Percentiles rank a stretch among this genome's conserved stretches.
Conservation (phyloP, 1,139 yeast genomes). For the Arxiozyma bovina region DNA sequence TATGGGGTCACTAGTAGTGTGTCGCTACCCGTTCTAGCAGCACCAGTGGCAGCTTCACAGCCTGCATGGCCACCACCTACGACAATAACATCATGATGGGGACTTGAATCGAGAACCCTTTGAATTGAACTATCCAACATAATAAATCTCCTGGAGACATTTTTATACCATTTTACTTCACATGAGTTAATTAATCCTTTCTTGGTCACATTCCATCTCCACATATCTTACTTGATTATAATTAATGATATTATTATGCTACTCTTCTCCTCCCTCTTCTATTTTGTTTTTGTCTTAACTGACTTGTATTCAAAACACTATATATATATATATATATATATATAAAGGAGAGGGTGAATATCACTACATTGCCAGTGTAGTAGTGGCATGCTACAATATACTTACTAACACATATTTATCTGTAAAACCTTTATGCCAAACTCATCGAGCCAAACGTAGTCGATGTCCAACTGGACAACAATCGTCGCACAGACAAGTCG, state of each 20-base stretch:
- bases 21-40: constrained; percentile 71
- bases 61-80: constrained; percentile 99
- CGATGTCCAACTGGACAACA: neutral
- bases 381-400: no score
- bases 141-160: neutral
- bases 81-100: constrained; percentile 51
- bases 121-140: constrained; percentile 32
- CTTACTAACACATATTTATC: no score
- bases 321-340: no score
- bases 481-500: neutral
- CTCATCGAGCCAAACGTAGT: neutral
- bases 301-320: neutral
- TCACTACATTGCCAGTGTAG: no score
- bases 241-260: no score
- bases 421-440: no score
- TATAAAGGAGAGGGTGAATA: no score
- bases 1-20: constrained; percentile 77
- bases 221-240: neutral
- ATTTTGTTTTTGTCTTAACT: neutral
- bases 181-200: neutral
- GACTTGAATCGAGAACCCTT: constrained; percentile 30
- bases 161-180: neutral
- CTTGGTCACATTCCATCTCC: neutral
- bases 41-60: constrained; percentile 91
- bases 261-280: neutral